Base-by-base conservation (phyloP, 129 eudicot genomes). In the Artemisia argyi region DNA sequence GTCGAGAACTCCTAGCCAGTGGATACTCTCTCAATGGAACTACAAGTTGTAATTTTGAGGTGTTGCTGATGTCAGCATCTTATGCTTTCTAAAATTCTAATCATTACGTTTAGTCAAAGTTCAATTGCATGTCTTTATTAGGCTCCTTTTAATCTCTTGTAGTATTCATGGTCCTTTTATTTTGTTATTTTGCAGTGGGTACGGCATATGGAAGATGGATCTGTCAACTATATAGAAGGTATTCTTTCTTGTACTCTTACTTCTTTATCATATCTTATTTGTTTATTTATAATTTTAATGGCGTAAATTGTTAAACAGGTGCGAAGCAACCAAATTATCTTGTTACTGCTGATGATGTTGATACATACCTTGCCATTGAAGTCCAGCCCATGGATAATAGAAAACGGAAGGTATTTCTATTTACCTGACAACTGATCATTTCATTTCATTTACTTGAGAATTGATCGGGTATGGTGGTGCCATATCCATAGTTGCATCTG, bases 21-120 rank as follows among this genome's bases (percentile, higher is more conserved):
- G 98, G 98, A 74, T 88, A 76, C 77, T 94, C 97, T 24, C 71
- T 84, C 35, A 87, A 88, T 88, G 98, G 98, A 84, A 94, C 98
- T 61, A 94, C 96, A 74, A 90, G 93, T 72, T 94, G 98, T 80
- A 94, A 94, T 71, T 94, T 94, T 81, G 98, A 90, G 98, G 98
- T 94, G 35, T 50, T 52, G 48, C 57, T 57, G 74, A 20, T 75
- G n/a, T 68, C 65, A 67, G n/a, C 32, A 7, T 68, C 52, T 76
- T 59, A 11, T 60, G 61, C 77, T 73, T 11, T 48, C 75, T 59
- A 51, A 18, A 58, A 58, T 28, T 47, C 28, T 22, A 13, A 61
- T 77, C 54, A 30, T 42, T 58, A 61, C 20, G 17, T 24, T 26
- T 28, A 3, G 12, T 35, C 57, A 19, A 42, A 56, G 58, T 66